Conservation (phyloP, 2,329 filamentous ascomycete genomes). For the Zopfia rhizophila region DNA sequence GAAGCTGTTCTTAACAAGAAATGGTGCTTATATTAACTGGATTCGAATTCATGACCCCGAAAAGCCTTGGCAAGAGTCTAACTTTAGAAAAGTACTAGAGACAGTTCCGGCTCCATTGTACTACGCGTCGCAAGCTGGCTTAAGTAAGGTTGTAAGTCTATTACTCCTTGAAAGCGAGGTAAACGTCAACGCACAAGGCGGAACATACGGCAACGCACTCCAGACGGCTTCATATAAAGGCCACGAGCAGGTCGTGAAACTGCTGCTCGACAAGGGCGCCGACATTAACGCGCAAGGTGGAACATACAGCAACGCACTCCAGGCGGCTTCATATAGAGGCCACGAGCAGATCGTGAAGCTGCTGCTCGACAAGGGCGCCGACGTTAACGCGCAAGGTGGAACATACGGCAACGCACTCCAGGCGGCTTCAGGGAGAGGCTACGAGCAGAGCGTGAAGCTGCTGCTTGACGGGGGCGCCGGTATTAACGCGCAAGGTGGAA, state of each 20-base stretch:
- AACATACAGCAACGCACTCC: too few relatives aligned
- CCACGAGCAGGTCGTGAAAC: too few relatives aligned
- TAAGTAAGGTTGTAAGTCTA: constrained; percentile 22
- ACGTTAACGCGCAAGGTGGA: too few relatives aligned
- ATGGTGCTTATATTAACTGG: constrained; percentile 32
- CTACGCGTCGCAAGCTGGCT: constrained; percentile 26
- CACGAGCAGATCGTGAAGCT: too few relatives aligned
- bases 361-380: too few relatives aligned
- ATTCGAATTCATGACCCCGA: constrained; percentile 31
- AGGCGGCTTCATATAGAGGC: too few relatives aligned
- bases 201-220: too few relatives aligned
- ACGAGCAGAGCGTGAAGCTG: constrained; percentile 19
- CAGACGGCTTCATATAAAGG: too few relatives aligned
- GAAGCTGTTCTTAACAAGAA: constrained; percentile 20
- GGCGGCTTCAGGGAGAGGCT: constrained; percentile 13
- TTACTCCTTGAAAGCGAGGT: constrained; percentile 18
- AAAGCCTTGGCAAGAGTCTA: constrained; percentile 1
- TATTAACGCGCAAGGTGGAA: constrained; percentile 24
- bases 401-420: too few relatives aligned
- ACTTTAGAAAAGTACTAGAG: constrained; percentile 14
- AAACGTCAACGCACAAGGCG: too few relatives aligned
- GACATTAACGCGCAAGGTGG: too few relatives aligned
- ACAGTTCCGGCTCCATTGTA: constrained; percentile 30
- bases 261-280: too few relatives aligned
- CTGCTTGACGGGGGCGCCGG: constrained; percentile 32